Base-by-base conservation (phyloP, 2,329 filamentous ascomycete genomes). In the Penicillium sp. region DNA sequence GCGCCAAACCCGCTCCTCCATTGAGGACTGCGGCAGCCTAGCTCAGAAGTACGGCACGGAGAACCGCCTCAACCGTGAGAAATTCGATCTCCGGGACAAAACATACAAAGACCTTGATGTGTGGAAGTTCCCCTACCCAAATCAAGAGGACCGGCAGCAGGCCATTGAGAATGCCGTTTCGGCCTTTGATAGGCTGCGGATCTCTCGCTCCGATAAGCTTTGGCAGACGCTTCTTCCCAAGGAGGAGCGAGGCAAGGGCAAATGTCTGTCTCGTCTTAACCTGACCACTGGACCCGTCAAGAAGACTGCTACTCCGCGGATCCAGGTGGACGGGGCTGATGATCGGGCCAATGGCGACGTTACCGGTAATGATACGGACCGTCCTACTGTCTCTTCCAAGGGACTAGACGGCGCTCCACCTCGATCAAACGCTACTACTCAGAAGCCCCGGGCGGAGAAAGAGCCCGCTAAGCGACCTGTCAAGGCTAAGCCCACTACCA, bases 101-200 rank as follows among this genome's bases (percentile, higher is more conserved):
- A 73, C 76, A 16, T 88, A 82, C 68, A 84, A 83, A 64, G 85
- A 87, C 52, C 74, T 88, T 59, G 84, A 87, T 65, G 79, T 86
- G 10, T 87, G 81, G 78, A 81, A 79, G 8, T 88, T 88, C 66
- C 78, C 78, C 13, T 88, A 87, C 69, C 79, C 78, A 27, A 79
- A 74, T 37, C 67, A 80, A 47, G 79, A 83, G 47, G 82, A 87
- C 55, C 79, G 85, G 19, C 77, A 86, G 59, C 75, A 80, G 52
- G 86, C 84, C 27, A 84, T 88, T 65, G 82, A 87, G 60, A 83
- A 83, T 71, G 84, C 85, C 53, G 82, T 87, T 65, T 82, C 81
- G 52, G 84, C 85, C 44, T 88, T 84, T 69, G 86, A 88, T 71
- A 80, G 86, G 52, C 78, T 84, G 72, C 79, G 86, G 27, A 74